Base-by-base conservation (phyloP, 163 green algal genomes). In the Scenedesmus sp. region DNA sequence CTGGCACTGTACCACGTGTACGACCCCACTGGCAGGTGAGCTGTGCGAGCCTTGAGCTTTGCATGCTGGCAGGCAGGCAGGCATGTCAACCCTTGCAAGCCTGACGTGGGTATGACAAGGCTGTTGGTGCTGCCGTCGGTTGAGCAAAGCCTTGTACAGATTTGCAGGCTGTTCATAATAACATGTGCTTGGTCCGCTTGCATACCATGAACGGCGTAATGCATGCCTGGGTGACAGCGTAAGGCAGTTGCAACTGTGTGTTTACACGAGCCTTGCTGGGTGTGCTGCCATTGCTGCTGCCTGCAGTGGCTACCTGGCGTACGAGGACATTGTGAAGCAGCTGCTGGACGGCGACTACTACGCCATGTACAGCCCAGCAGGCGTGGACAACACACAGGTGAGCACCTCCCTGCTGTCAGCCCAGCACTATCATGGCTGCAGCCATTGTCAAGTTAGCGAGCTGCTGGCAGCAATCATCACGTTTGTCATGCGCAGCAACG, bases 1-100 rank as follows among this genome's bases (percentile, higher is more conserved):
- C 94, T 98, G 79, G 97, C 97, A n/a, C 88, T 98, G 18, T 98
- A 97, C 91, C 26, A 88, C 60, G 90, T 91, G 46, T 82, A 91
- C 84, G 90, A 93, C 90, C 74, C 84, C 52, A 12, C 64, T 12
- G 90, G 90, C 90, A 90, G 74, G 83, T 82, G 59, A 23, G 59
- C 26, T 3, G 34, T 46, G 34, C 34, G 34, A 46, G 34, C 34
- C 34, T 46, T 46, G 34, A 46, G 34, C 34, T 46, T 46, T 46
- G 34, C 16, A 76, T 18, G 16, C 66, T 34, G 66, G 3, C 66
- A 76, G 59, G 59, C 59, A 64, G 66, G 16, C 66, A 76, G 62
- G 62, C 62, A 73, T 10, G 12, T 73, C 16, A 13, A 26, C 66
- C 34, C 34, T 46, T 46, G 34, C 34, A 46, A 46, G 34, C 34